These are phyloP conservation scores for Pezicula rhizophila DNA, from an alignment of 2,329 filamentous ascomycete species.

Conservation along the genomic window DNA sequence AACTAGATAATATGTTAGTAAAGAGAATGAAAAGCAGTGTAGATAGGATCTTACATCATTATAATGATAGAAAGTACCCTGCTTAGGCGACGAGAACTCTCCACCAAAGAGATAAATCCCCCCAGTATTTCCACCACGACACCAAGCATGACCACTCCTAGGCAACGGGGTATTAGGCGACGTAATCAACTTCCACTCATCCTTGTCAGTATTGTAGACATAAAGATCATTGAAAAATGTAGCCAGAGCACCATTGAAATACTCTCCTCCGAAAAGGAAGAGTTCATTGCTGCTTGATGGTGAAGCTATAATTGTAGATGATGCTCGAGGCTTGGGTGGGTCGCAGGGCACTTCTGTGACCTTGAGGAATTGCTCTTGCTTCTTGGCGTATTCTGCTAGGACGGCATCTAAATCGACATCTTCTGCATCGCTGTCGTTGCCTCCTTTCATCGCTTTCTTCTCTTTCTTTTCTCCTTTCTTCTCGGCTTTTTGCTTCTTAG, in stretches of 20 bases:
- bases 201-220: constrained; percentile 71
- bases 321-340: constrained; percentile 73
- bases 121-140: constrained; percentile 72
- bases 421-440: constrained; percentile 80
- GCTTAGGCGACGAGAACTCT: constrained; percentile 93
- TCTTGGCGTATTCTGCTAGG: constrained; percentile 84
- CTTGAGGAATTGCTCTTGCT: constrained; percentile 91
- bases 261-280: constrained; percentile 90
- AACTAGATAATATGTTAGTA: constrained; percentile 41
- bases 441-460: constrained; percentile 61
- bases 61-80: constrained; percentile 98
- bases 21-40: neutral
- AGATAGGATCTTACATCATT: constrained; percentile 53
- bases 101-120: constrained; percentile 91
- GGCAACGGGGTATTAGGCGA: constrained; percentile 88
- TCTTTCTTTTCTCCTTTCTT: constrained; percentile 86
- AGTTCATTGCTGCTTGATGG: constrained; percentile 83
- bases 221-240: constrained; percentile 63
- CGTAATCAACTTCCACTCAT: constrained; percentile 87
- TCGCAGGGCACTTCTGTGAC: constrained; percentile 74
- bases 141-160: constrained; percentile 91
- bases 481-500: constrained; percentile 72
- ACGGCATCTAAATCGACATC: constrained; percentile 91
- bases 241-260: constrained; percentile 86
- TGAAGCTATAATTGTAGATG: constrained; percentile 75